Evolutionary conservation across 1,284 basidiomycete genomes (phyloP).

Genomic region (Termitomyces sp.): DNA sequence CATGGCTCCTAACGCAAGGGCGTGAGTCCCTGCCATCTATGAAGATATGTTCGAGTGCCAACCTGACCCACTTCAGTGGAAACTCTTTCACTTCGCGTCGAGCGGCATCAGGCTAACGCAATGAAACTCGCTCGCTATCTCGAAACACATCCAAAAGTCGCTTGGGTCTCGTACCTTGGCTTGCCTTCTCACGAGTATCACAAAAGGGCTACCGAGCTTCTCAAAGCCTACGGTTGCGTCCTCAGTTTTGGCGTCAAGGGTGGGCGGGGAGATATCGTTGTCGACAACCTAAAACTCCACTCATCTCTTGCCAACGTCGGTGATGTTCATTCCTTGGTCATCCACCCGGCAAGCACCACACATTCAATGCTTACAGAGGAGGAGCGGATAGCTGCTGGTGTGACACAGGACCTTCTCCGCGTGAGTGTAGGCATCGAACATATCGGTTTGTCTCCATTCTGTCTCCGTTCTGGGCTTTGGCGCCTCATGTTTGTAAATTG

Average conservation of each 20-base stretch:
- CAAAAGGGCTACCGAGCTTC: slow-evolving; percentile 28
- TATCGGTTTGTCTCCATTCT: slow-evolving; percentile 3
- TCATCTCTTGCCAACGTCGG: background rate
- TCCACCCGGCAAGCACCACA: slow-evolving; percentile 73
- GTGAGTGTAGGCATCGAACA: slow-evolving; percentile 11
- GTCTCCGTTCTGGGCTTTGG: background rate
- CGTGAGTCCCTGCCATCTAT: background rate
- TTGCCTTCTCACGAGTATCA: slow-evolving; percentile 49
- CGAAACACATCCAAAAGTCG: slow-evolving; percentile 20
- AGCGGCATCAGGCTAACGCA: slow-evolving; percentile 62
- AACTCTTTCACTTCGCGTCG: slow-evolving; percentile 62
- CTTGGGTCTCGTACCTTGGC: slow-evolving; percentile 66
- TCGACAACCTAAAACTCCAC: background rate
- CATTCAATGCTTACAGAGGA: slow-evolving; percentile 65
- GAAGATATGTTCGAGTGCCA: background rate
- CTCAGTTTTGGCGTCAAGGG: background rate
- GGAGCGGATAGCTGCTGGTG: slow-evolving; percentile 59
- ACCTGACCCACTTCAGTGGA: slow-evolving; percentile 4
- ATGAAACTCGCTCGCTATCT: slow-evolving; percentile 42
- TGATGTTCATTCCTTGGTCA: slow-evolving; percentile 30
- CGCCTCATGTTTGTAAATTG: background rate
- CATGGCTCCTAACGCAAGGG: slow-evolving; percentile 14
- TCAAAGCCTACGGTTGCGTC: background rate
- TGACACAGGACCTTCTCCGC: slow-evolving; percentile 73
- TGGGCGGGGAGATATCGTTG: background rate